Evolutionary conservation across 2,329 filamentous ascomycete species (phyloP), one percentile per base, ranked within the genome.

Genomic region (Alternaria sp.): DNA sequence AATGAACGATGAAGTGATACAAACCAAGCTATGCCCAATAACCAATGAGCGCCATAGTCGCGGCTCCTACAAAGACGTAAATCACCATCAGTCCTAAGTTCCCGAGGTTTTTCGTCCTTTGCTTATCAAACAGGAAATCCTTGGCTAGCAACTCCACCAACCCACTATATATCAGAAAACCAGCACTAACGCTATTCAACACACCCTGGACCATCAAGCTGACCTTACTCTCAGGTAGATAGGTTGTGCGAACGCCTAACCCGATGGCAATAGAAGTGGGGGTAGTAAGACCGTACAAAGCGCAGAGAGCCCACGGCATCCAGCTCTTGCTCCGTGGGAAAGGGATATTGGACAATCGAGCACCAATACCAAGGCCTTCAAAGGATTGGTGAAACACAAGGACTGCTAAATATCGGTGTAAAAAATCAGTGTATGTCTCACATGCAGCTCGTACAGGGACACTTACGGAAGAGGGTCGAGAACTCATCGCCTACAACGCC

Each of bases 341-440:
- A 0, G 34, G 6, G 5, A 59, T 59, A 4, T 32, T 55, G 6
- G 56, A 59, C 8, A 59, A 25, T 6, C 56, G 56, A 8, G 56
- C 56, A 5, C 56, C 56, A 7, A 59, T 54, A 0, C 56, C 50
- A 4, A 59, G 6, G 2, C 56, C 56, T 27, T 59, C 56, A 14
- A 59, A 59, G 16, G 50, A 59, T 14, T 59, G 56, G 12, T 59
- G 56, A 10, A 59, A 59, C 1, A 59, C 50, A 2, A 59, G 34
- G 2, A 59, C 56, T 27, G 25, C 25, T 27, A 27, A 27, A 27
- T 7, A 27, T 27, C 25, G 25, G 25, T 27, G 25, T 27, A 27
- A 27, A 2, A 27, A 27, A 27, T 27, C 25, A 0, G 25, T 27
- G 25, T 27, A 27, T 27, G 25, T 27, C 6, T 27, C 25, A 27